phyloP scores from a whole-genome alignment of 495 filamentous ascomycete species.

The Cercophora newfieldiana region DNA sequence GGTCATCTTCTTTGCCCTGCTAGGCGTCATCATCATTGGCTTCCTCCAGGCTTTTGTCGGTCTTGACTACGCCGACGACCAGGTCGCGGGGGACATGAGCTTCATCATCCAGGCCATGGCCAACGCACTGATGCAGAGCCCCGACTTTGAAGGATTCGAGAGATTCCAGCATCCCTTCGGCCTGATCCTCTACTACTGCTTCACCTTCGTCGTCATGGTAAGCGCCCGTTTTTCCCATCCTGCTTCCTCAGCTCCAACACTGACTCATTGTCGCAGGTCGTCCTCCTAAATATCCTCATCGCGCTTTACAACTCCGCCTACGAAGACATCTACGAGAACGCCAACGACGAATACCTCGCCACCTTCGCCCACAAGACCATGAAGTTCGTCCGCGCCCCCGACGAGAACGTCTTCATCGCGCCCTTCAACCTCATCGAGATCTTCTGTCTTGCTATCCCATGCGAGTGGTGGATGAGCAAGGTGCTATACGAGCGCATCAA shows the following conservation, averaged over 20 bases:
- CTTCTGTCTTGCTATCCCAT: constrained; percentile 71
- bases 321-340: constrained; percentile 91
- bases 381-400: constrained; percentile 92
- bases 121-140: constrained; percentile 84
- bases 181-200: constrained; percentile 89
- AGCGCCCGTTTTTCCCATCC: constrained; percentile 34
- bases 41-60: constrained; percentile 97
- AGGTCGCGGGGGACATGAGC: constrained; percentile 54
- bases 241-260: neutral
- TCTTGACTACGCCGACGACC: constrained; percentile 77
- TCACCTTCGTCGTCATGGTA: constrained; percentile 95
- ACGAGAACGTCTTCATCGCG: constrained; percentile 96
- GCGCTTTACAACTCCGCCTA: constrained; percentile 97
- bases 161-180: constrained; percentile 74
- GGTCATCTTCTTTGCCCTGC: constrained; percentile 94
- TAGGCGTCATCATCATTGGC: constrained; percentile 80
- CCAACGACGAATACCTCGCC: constrained; percentile 91
- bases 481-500: constrained; percentile 73
- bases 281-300: constrained; percentile 91
- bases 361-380: constrained; percentile 89
- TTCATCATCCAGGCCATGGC: constrained; percentile 90
- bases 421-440: constrained; percentile 95
- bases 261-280: constrained; percentile 36
- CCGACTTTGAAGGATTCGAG: constrained; percentile 88
- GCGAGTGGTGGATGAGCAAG: constrained; percentile 92